Evolutionary conservation across 2,329 filamentous ascomycete species (phyloP), one percentile per base, ranked within the genome.

Genomic region (Phaeoacremonium minimum): DNA sequence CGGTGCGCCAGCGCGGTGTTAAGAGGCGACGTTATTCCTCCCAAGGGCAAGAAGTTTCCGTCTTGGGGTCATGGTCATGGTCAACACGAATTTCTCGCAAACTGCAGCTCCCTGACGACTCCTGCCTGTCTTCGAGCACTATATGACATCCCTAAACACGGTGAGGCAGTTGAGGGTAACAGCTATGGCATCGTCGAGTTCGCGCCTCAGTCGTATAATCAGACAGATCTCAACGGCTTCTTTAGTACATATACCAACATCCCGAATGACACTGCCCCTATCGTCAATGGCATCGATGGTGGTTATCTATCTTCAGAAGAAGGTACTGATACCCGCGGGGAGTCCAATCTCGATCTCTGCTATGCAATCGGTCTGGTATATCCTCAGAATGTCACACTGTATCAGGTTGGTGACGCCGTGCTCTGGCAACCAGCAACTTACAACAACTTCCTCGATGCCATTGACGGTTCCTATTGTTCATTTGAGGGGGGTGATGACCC

Each of bases 381-480:
- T 28, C 47, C 46, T n/a, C 47, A 48, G 33, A 39, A 42, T 30
- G 37, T 47, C 4, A 46, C 41, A 2, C 36, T 46, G 2, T 47
- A 43, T 32, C 47, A 48, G 28, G 42, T 44, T 19, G 47, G 46
- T 15, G 46, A 48, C 33, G 36, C 41, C 13, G 36, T 40, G 18
- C 37, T 40, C 18, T 28, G 38, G 14, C n/a, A n/a, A n/a, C n/a
- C n/a, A n/a, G 46, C 42, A 2, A 45, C 42, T 3, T 43, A 44
- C 36, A 69, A 71, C 48, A 69, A 63, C 32, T 69, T 71, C 50
- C 52, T 68, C 13, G 66, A 68, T 38, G 66, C 65, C 29, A 55
- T 69, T 18, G 66, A 69, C 45, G 66, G 61, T 3, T 64, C 62
- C 14, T 73, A 72, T 50, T 72, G 70, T 55, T 62, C 58, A 5